Evolutionary conservation across 345 rosid species (phyloP), one percentile per base, ranked within the genome.

Genomic region (Turritis glabra): DNA sequence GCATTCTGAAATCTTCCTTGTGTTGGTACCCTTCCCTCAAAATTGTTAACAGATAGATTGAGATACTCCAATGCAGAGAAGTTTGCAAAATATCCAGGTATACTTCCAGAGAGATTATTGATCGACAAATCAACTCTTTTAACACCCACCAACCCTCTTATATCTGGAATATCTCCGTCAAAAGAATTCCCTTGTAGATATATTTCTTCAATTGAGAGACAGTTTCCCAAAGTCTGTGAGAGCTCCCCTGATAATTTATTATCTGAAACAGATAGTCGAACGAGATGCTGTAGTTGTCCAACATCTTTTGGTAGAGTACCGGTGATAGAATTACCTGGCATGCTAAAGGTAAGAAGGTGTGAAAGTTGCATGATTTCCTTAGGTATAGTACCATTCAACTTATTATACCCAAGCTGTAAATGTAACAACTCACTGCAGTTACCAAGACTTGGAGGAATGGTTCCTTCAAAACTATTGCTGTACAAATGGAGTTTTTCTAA

Each of bases 21-120:
- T 1, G 3, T 41, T 18, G 80, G 76, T 2, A 76, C 22, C 2
- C 1, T 21, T 1, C 80, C 80, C 2, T 80, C 67, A 0, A 80
- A 67, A 8, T 76, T n/a, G 14, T 75, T 80, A 4, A 52, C 2
- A 0, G 80, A 80, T 2, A 76, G 25, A 47, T 72, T 76, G 2
- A 80, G 52, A 32, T 68, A 22, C 1, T 63, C 32, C 32, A 52
- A 13, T 10, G 2, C 2, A 2, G 9, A 5, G 6, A 52, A 13
- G 1, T 14, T 25, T 25, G 2, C 5, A 52, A 52, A 1, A 13
- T 52, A 52, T 2, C 1, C 3, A 51, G 68, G 75, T 55, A 77
- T 26, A 25, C 18, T 21, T 3, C 80, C 80, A 0, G 30, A 48
- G 10, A 76, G 29, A 44, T 33, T 22, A 23, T 67, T 67, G 10